Base-by-base conservation (phyloP, 768 basidiomycete genomes). In the Boletus bicolor region DNA sequence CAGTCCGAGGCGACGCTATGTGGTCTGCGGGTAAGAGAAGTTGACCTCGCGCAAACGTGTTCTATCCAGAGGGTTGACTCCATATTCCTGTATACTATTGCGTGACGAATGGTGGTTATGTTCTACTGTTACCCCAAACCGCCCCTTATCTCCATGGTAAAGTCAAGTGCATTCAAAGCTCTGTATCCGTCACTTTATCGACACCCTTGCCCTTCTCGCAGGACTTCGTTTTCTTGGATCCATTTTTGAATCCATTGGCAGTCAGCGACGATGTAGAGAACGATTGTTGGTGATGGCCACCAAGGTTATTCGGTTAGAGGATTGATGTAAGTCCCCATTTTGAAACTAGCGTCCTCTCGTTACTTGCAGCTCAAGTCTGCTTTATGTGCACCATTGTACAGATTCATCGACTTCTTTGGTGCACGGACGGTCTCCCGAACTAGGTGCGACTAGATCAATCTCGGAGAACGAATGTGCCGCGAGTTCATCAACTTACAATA, bases 1-100 rank as follows among this genome's bases (percentile, higher is more conserved):
- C 54, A n/a, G 38, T 49, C 47, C 51, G 44, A 35, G 44, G 17
- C 37, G 32, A 44, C 17, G 21, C 45, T 64, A 52, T 54, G 64
- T 55, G 59, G 28, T 36, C 26, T 24, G 14, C 15, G 41, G 48
- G 7, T 30, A 38, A 21, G 8, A 32, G 36, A 39, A 1, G 38
- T 41, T 41, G 44, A 15, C 47, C 45, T 51, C 55, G 32, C 47
- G 50, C 19, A 53, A 34, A 44, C 26, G 41, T 53, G 21, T 44
- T 46, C 24, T 8, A 37, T 47, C 8, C 11, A 42, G 19, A 34
- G 38, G 28, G 46, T 54, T 43, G 2, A 38, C 47, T 48, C 55
- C 42, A 42, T 42, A 24, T 34, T 17, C 15, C 30, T 19, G 44
- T 19, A 35, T 37, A 43, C 28, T 36, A 48, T 43, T 24, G 2